These are phyloP conservation scores for Naganishia onofrii DNA, from an alignment of 768 basidiomycete genomes.

Conservation along the genomic window DNA sequence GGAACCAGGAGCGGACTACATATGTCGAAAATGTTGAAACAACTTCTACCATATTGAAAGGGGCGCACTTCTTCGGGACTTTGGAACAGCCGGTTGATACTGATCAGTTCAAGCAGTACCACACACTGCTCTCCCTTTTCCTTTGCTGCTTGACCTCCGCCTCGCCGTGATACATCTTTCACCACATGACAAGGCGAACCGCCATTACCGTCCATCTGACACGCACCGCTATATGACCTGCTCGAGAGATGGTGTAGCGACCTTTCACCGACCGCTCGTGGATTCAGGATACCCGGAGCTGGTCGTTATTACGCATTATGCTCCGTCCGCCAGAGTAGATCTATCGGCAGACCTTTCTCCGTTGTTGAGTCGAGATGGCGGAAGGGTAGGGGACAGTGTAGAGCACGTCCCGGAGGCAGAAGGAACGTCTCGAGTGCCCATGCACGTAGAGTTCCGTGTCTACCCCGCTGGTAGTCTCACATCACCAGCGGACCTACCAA, in stretches of 20 bases:
- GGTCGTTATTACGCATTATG: slow-evolving; percentile 7
- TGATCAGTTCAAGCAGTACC: no score
- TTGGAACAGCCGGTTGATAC: no score
- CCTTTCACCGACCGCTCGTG: slow-evolving; percentile 2
- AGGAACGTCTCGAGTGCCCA: neutral
- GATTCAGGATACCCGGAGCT: neutral
- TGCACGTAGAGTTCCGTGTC: slow-evolving; percentile 15
- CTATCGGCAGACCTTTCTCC: neutral
- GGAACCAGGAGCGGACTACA: no score
- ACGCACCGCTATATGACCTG: slow-evolving; percentile 3
- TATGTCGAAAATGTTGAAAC: no score
- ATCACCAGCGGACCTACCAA: neutral
- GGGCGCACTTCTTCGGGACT: no score
- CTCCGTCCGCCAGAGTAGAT: neutral
- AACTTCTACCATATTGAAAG: neutral
- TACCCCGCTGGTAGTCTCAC: neutral
- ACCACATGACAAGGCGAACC: neutral
- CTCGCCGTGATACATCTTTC: no score
- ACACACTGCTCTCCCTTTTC: no score
- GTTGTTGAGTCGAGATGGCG: neutral
- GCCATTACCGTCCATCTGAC: neutral
- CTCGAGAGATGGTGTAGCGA: slow-evolving; percentile 17
- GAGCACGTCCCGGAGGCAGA: neutral
- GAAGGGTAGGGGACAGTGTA: neutral
- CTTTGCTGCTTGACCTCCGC: no score